These are phyloP conservation scores for Ophiocordyceps camponoti-saundersi DNA, from an alignment of 2,329 filamentous ascomycete species.

Conservation along the genomic window DNA sequence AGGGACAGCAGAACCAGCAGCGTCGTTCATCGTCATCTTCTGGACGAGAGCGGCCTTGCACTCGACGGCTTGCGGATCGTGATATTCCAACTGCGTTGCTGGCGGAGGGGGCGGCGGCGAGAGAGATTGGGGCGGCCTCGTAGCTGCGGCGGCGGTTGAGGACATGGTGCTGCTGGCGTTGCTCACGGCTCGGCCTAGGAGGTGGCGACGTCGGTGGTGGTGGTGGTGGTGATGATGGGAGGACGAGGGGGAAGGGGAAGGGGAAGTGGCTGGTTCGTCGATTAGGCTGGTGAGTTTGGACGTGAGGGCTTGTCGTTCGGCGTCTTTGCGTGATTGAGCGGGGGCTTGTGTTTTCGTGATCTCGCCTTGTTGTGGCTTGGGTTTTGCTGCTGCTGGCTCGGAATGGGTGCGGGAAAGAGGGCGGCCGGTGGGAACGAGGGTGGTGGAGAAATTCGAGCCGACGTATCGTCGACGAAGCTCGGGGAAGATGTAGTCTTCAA, in stretches of 20 bases:
- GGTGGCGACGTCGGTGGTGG: constrained; percentile 24
- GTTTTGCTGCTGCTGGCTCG: not conserved
- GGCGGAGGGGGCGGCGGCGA: constrained; percentile 17
- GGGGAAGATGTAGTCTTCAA: constrained; percentile 28
- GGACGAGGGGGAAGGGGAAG: not conserved
- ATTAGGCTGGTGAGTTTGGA: constrained; percentile 26
- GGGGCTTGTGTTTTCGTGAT: too few relatives aligned
- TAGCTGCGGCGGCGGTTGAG: constrained; percentile 28
- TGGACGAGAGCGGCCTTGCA: constrained; percentile 26
- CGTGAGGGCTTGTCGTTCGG: constrained; percentile 23
- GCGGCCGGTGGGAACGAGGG: not conserved
- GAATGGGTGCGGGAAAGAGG: not conserved
- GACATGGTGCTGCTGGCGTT: constrained; percentile 27
- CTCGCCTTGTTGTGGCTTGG: not conserved
- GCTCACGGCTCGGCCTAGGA: constrained; percentile 41
- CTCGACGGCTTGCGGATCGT: constrained; percentile 29
- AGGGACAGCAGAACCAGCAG: constrained; percentile 4
- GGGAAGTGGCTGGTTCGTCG: not conserved
- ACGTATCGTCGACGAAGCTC: constrained; percentile 21
- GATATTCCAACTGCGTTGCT: constrained; percentile 36
- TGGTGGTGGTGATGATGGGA: not conserved
- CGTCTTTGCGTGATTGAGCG: constrained; percentile 7
- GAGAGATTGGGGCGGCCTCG: constrained; percentile 3
- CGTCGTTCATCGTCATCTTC: constrained; percentile 19
- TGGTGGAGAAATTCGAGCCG: constrained; percentile 6